These are phyloP conservation scores for Mucor irregularis DNA, from an alignment of 371 early-diverging fungal genomes.

Conservation along the genomic window DNA sequence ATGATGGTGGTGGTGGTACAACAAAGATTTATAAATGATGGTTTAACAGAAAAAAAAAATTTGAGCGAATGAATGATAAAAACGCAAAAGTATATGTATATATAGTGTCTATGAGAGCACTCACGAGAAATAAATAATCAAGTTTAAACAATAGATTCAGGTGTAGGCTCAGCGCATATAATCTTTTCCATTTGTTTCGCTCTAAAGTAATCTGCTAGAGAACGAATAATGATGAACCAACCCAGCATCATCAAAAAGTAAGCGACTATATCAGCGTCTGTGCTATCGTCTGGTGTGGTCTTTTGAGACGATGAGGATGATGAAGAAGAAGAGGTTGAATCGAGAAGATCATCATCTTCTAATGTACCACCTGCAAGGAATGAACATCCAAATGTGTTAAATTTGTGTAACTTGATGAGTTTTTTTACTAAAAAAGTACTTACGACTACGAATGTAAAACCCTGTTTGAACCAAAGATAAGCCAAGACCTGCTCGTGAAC, in stretches of 20 bases:
- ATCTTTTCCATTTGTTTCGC: conserved; percentile 56
- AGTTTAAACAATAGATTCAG: conserved; percentile 12
- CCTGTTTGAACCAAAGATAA: conserved; percentile 58
- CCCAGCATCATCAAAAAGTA: conserved; percentile 60
- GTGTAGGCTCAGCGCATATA: conserved; percentile 37
- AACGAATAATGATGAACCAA: conserved; percentile 58
- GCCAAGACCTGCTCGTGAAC: conserved; percentile 62
- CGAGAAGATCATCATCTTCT: conserved; percentile 22
- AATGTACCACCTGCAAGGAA: conserved; percentile 18
- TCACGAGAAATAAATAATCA: too few species aligned
- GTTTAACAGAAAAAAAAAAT: too few species aligned
- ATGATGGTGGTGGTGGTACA: too few species aligned
- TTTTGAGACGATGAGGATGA: too few species aligned
- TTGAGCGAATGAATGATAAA: too few species aligned
- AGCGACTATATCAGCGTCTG: conserved; percentile 30
- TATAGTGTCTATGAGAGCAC: too few species aligned
- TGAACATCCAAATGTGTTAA: background rate
- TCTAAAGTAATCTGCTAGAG: conserved; percentile 51
- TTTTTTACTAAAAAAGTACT: too few species aligned
- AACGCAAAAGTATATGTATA: too few species aligned
- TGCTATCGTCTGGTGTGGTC: conserved; percentile 9
- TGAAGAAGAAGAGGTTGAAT: conserved; percentile 16
- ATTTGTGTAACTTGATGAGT: background rate
- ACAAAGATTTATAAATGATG: too few species aligned
- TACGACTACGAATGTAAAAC: conserved; percentile 55